These are phyloP conservation scores for Fusarium brachygibbosum DNA, from an alignment of 2,329 filamentous ascomycete genomes.

Conservation along the genomic window DNA sequence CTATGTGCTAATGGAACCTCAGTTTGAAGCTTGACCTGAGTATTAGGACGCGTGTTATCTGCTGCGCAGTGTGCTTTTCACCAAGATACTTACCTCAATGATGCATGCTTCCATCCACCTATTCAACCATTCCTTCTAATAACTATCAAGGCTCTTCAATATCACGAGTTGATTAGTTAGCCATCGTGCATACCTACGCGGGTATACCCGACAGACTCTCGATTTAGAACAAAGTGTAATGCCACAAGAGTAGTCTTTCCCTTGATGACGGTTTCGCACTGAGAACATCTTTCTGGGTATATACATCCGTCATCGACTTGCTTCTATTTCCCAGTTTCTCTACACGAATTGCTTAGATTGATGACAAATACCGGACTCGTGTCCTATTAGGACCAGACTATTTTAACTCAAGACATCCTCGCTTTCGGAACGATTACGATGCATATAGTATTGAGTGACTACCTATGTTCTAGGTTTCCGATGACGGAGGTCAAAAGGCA, in stretches of 20 bases:
- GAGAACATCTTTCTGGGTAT: no score
- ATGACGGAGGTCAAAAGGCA: background rate
- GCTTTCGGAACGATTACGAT: background rate
- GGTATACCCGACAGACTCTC: conserved; percentile 9
- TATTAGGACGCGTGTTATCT: conserved; percentile 42
- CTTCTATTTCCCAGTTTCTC: background rate
- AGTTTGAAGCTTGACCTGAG: conserved; percentile 41
- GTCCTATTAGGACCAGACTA: rapidly evolving
- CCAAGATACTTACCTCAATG: conserved; percentile 45
- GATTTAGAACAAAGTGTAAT: conserved; percentile 19
- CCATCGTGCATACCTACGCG: conserved; percentile 30
- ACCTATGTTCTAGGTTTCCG: no score
- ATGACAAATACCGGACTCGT: background rate
- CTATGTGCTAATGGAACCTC: conserved; percentile 24
- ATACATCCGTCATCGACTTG: background rate
- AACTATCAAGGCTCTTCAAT: conserved; percentile 2
- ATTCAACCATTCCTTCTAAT: conserved; percentile 22
- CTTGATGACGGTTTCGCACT: background rate
- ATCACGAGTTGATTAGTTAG: conserved; percentile 27
- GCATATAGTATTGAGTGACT: background rate
- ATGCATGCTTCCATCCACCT: conserved; percentile 42
- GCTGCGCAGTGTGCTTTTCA: conserved; percentile 28
- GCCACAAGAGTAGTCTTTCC: conserved; percentile 1
- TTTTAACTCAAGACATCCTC: background rate
- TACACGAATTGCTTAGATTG: background rate